Base-by-base conservation (phyloP, 768 basidiomycete genomes). In the Suillus plorans region DNA sequence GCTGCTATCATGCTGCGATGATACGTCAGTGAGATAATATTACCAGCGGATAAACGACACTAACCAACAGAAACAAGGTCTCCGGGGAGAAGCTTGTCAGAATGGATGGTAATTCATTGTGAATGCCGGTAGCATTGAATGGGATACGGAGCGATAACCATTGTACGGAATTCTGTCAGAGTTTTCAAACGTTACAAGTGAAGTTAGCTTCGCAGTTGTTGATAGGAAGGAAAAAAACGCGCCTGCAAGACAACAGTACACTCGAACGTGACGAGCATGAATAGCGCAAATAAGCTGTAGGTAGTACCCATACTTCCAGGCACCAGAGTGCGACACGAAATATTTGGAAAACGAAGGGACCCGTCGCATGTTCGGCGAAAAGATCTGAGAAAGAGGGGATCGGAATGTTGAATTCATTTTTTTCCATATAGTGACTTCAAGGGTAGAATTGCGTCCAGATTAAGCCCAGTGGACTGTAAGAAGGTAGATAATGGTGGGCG, bases 161-260 rank as follows among this genome's bases (percentile, higher is more conserved):
- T 99, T 0, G 96, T 97, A 63, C 97, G 83, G 79, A 99, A 99
- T 76, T 99, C 97, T 13, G 89, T 92, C 56, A 99, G 77, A 5
- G 97, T 99, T 70, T 87, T 84, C 20, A 98, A 84, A n/a, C 97
- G 92, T 94, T 98, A 69, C 28, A 42, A 47, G 61, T 49, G 18
- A 45, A 18, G 41, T 68, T 13, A 70, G 64, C 14, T 36, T 59
- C 25, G 20, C 25, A 56, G 36, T 34, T 36, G n/a, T 53, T 18
- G 59, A 45, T 25, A 45, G 25, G 13, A 45, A 34, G 9, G 4
- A 36, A 7, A 13, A 64, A 20, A 36, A 77, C 89, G 59, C 68
- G 93, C 95, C 89, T 99, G 97, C 88, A 92, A 99, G 37, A 99
- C 97, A 28, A 97, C 95, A 1, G 97, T 99, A 78, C 96, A 99